These are phyloP conservation scores for Wickerhamomyces rabaulensis DNA, from an alignment of 805 yeast species.

Conservation along the genomic window DNA sequence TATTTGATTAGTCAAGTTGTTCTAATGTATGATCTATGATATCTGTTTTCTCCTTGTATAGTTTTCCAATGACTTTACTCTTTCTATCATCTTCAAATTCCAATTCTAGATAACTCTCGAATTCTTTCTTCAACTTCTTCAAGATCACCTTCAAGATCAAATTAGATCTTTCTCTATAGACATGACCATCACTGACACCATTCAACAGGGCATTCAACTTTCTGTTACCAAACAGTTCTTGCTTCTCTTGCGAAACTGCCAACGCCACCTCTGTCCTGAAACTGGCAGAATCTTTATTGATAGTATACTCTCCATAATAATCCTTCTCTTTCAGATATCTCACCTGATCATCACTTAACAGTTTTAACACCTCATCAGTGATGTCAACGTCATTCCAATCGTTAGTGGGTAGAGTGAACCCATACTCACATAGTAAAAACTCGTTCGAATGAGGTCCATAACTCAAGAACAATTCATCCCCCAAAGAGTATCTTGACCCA, in stretches of 20 bases:
- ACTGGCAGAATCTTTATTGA: conserved; percentile 48
- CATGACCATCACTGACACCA: conserved; percentile 45
- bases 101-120: conserved; percentile 17
- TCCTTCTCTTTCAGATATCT: conserved; percentile 44
- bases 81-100: conserved; percentile 19
- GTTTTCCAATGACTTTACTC: conserved; percentile 2
- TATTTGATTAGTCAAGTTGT: not conserved
- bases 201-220: conserved; percentile 17
- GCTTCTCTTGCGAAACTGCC: conserved; percentile 43
- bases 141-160: conserved; percentile 30
- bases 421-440: conserved; percentile 80
- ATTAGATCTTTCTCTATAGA: conserved; percentile 29
- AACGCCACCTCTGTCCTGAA: conserved; percentile 75
- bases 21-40: conserved; percentile 8
- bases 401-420: conserved; percentile 59
- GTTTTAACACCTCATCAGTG: conserved; percentile 33
- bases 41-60: conserved; percentile 13
- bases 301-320: conserved; percentile 73
- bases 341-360: conserved; percentile 34
- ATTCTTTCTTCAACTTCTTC: conserved; percentile 23
- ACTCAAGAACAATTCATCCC: conserved; percentile 61
- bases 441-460: conserved; percentile 91
- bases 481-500: conserved; percentile 25
- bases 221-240: conserved; percentile 14
- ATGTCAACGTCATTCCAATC: conserved; percentile 71